Evolutionary conservation across 805 yeast species (phyloP), one percentile per base, ranked within the genome.

Genomic region (Ogataea methanolica): DNA sequence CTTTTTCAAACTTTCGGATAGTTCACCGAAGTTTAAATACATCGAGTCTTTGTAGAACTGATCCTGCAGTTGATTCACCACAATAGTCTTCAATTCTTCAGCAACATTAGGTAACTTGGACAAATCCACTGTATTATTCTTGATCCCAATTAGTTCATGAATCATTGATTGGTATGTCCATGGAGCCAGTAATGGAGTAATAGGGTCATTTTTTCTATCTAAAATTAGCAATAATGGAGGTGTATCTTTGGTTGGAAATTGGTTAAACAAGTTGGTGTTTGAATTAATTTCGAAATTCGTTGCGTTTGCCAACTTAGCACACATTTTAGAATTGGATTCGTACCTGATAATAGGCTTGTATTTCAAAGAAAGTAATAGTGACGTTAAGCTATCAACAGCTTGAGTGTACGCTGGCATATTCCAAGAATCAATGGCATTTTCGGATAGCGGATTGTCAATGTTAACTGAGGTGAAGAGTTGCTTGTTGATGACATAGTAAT

Each of bases 131-230:
- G 91, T 78, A 57, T 94, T 92, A 60, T 89, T 85, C 33, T 74
- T 70, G 49, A 94, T 87, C 2, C 92, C 96, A 31, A 94, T 71
- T 21, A 90, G 75, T 63, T 95, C 98, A 63, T 92, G 96, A 16
- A 94, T 88, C 98, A 94, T 92, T 2, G 97, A 87, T 62, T 92
- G 98, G 67, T 89, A 94, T 1, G 99, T 91, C 99, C 99, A 94
- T 2, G 98, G 99, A 36, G 85, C 80, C 42, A 94, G 69, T 31
- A 94, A 73, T 1, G 99, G 97, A 0, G 99, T 92, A 14, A 92
- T 73, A 2, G 99, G 97, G 66, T 94, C 99, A 59, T 80, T 85
- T 48, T 82, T 79, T 45, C 99, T 74, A 65, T 94, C 98, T 42
- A 94, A 60, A 2, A 94, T 72, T 12, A 94, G 65, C 41, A 95